Percentiles rank a stretch among this genome's conserved stretches.
These are phyloP conservation scores for Cutaneotrichosporon arboriforme DNA, from an alignment of 1,284 basidiomycete species.

Conservation along the genomic window DNA sequence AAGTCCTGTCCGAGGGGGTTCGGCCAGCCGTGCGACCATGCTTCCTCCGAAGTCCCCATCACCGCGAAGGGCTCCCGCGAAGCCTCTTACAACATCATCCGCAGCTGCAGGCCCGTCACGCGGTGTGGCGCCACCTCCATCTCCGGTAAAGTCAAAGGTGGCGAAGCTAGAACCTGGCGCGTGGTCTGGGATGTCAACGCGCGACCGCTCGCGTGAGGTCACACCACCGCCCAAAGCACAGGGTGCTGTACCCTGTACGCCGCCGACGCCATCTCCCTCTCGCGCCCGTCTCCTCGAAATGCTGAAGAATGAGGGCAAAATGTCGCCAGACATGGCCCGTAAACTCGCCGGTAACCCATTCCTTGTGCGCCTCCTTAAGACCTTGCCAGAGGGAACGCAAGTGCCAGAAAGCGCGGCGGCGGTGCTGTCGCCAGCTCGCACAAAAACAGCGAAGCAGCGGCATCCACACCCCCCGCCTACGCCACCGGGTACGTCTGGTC, in stretches of 20 bases:
- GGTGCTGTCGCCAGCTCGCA: too few relatives aligned
- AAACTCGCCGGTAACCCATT: slow-evolving; percentile 37
- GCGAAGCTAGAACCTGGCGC: not conserved
- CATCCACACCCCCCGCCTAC: too few relatives aligned
- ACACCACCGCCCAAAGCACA: slow-evolving; percentile 21
- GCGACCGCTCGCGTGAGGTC: slow-evolving; percentile 2
- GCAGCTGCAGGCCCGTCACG: too few relatives aligned
- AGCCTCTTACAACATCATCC: too few relatives aligned
- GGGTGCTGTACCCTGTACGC: slow-evolving; percentile 17
- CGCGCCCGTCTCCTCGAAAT: slow-evolving; percentile 33
- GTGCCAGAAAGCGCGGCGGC: too few relatives aligned
- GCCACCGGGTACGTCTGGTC: too few relatives aligned
- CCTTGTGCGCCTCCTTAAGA: slow-evolving; percentile 36
- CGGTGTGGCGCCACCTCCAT: not conserved
- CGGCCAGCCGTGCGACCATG: not conserved
- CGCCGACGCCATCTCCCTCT: slow-evolving; percentile 40
- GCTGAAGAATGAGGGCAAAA: slow-evolving; percentile 34
- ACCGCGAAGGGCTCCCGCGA: too few relatives aligned
- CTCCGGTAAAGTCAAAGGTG: slow-evolving; percentile 1
- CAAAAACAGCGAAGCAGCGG: too few relatives aligned
- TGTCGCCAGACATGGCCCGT: slow-evolving; percentile 38
- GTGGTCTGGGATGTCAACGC: not conserved
- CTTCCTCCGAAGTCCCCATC: not conserved
- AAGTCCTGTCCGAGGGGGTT: not conserved
- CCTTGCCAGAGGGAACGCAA: slow-evolving; percentile 21